These are phyloP conservation scores for Ilyonectria destructans DNA, from an alignment of 2,329 filamentous ascomycete genomes.

Conservation along the genomic window DNA sequence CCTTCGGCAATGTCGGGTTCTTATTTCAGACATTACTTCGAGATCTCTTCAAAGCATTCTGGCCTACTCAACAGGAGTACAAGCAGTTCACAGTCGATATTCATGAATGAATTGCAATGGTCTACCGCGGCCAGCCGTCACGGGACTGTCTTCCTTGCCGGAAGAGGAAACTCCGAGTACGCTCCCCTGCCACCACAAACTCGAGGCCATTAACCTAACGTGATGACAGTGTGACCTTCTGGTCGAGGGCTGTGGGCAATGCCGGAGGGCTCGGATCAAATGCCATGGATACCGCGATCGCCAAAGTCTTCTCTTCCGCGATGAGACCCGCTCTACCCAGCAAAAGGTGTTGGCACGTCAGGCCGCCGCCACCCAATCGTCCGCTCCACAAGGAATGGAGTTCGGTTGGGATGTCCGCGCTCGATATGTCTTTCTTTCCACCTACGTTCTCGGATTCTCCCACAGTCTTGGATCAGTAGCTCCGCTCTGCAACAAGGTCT, in stretches of 20 bases:
- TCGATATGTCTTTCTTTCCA: slow-evolving; percentile 5
- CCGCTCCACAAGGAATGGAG: slow-evolving; percentile 4
- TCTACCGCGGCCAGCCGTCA: slow-evolving; percentile 13
- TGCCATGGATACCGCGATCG: slow-evolving; percentile 48
- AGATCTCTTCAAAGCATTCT: not conserved
- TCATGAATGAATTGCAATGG: not conserved
- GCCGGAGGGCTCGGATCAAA: slow-evolving; percentile 39
- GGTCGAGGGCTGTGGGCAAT: slow-evolving; percentile 45
- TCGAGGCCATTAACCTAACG: not conserved
- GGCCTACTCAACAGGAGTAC: not conserved
- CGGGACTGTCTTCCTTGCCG: slow-evolving; percentile 14
- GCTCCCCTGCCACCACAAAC: not conserved
- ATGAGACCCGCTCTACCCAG: slow-evolving; percentile 40
- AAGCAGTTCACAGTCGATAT: not conserved
- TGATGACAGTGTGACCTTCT: slow-evolving; percentile 8
- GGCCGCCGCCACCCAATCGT: slow-evolving; percentile 4
- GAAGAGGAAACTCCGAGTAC: slow-evolving; percentile 15
- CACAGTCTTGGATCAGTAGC: not conserved
- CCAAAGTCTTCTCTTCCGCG: slow-evolving; percentile 43
- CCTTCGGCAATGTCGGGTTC: too few species aligned
- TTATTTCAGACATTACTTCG: too few species aligned
- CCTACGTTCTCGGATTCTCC: slow-evolving; percentile 1
- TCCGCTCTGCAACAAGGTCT: not conserved
- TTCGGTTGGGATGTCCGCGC: slow-evolving; percentile 12
- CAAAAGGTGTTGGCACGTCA: slow-evolving; percentile 22